A percentile compares a stretch with the other conserved stretches of the same genome.
Evolutionary conservation across 495 filamentous ascomycete species (phyloP).

Genomic region (Podospora tetraspora): DNA sequence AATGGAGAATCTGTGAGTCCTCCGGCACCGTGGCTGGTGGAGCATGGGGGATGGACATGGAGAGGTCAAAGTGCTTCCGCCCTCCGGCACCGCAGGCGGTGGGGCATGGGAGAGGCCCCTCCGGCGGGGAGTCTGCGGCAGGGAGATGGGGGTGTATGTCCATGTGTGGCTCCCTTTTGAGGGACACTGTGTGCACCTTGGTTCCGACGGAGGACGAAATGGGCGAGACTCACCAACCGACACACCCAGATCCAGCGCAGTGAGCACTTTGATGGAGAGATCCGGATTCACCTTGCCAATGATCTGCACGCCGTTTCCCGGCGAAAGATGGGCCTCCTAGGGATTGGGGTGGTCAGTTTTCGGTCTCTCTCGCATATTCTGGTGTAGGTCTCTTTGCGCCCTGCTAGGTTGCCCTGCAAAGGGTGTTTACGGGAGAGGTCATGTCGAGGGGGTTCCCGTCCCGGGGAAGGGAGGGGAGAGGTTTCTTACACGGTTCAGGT

Average conservation of each 20-base stretch:
- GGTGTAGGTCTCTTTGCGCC: too few species aligned
- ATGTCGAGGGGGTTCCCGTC: conserved; percentile 5
- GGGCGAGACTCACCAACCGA: conserved; percentile 52
- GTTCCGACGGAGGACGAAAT: background rate
- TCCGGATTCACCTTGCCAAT: conserved; percentile 87
- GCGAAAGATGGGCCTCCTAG: conserved; percentile 74
- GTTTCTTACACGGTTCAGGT: conserved; percentile 61
- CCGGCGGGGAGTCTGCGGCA: background rate
- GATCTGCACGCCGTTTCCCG: conserved; percentile 78
- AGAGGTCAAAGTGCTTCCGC: background rate
- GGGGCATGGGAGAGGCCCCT: background rate
- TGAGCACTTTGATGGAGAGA: conserved; percentile 68
- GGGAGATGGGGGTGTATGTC: background rate
- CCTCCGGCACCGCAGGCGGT: background rate
- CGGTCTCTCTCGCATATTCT: too few species aligned
- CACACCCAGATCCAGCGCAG: conserved; percentile 71
- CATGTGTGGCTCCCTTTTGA: background rate
- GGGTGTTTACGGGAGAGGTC: conserved; percentile 2
- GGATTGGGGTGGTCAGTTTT: conserved; percentile 5
- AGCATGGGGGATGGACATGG: background rate
- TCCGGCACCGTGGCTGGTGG: too few species aligned
- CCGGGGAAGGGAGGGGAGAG: background rate
- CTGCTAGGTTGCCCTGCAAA: too few species aligned
- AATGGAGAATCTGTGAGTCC: too few species aligned
- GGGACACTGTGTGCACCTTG: background rate